Conservation (phyloP, 2,329 filamentous ascomycete species). For the Trichoderma harzianum region DNA sequence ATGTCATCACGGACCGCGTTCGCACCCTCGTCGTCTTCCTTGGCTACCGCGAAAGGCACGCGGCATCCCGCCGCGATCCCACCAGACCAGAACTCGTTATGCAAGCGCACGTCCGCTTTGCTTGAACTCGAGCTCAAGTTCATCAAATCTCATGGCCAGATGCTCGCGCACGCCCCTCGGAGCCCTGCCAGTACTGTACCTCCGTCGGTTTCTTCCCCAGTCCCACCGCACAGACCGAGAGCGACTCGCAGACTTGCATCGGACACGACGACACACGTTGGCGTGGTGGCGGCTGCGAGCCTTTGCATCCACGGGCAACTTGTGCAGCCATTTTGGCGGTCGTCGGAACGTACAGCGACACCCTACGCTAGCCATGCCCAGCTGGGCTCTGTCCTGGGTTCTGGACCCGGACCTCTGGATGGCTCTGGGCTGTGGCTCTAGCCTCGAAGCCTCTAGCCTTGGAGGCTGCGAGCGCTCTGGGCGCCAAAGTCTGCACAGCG, state of each 20-base stretch:
- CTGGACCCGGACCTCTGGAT: slow-evolving; percentile 6
- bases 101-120: not conserved
- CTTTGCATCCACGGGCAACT: slow-evolving; percentile 1
- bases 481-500: not conserved
- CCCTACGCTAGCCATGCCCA: slow-evolving; percentile 16
- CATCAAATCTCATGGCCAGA: not conserved
- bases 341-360: slow-evolving; percentile 10
- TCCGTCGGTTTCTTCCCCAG: slow-evolving; percentile 11
- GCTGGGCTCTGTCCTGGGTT: slow-evolving; percentile 12
- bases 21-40: not conserved
- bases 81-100: not conserved
- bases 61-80: slow-evolving; percentile 13
- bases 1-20: slow-evolving; percentile 10
- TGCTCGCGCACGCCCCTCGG: not conserved
- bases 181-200: not conserved
- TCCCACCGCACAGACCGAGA: slow-evolving; percentile 12
- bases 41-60: slow-evolving; percentile 13
- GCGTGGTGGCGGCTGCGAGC: slow-evolving; percentile 11
- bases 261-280: slow-evolving; percentile 4
- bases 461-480: slow-evolving; percentile 5
- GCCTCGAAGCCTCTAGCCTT: not conserved
- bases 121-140: slow-evolving; percentile 3
- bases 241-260: slow-evolving; percentile 14
- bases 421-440: slow-evolving; percentile 5
- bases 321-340: not conserved